A percentile compares a stretch with the other conserved stretches of the same genome.
phyloP scores from a whole-genome alignment of 345 rosid genomes.

The Noccaea caerulescens region DNA sequence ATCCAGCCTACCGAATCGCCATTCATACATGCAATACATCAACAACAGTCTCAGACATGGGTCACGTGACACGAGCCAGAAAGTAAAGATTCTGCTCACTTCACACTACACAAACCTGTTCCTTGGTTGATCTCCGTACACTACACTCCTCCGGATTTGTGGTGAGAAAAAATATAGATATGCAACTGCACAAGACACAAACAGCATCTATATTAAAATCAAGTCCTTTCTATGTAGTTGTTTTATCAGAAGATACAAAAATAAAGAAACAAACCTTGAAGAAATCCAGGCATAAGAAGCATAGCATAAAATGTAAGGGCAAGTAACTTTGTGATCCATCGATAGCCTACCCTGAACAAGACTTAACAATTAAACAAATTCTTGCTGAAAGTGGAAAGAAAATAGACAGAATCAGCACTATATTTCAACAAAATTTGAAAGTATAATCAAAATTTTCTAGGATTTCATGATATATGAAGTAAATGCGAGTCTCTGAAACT shows the following conservation, averaged over 20 bases:
- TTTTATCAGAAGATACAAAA: neutral
- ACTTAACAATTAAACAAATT: slow-evolving; percentile 38
- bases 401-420: neutral
- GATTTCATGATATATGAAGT: slow-evolving; percentile 16
- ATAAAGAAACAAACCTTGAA: slow-evolving; percentile 63
- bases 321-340: slow-evolving; percentile 73
- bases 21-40: slow-evolving; percentile 15
- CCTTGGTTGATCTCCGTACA: slow-evolving; percentile 95
- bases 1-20: slow-evolving; percentile 63
- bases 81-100: slow-evolving; percentile 4
- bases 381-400: neutral
- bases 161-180: slow-evolving; percentile 78
- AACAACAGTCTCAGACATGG: slow-evolving; percentile 10
- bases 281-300: slow-evolving; percentile 91
- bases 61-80: neutral
- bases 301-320: slow-evolving; percentile 81
- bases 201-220: neutral
- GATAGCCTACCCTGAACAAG: slow-evolving; percentile 92
- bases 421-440: no score
- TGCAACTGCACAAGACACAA: slow-evolving; percentile 68
- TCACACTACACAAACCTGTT: slow-evolving; percentile 63
- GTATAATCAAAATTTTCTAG: neutral
- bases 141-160: slow-evolving; percentile 72
- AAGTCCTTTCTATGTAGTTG: neutral
- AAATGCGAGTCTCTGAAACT: slow-evolving; percentile 1